Evolutionary conservation across 2,329 filamentous ascomycete genomes (phyloP), one percentile per base, ranked within the genome.

Genomic region (Beauveria sp.): DNA sequence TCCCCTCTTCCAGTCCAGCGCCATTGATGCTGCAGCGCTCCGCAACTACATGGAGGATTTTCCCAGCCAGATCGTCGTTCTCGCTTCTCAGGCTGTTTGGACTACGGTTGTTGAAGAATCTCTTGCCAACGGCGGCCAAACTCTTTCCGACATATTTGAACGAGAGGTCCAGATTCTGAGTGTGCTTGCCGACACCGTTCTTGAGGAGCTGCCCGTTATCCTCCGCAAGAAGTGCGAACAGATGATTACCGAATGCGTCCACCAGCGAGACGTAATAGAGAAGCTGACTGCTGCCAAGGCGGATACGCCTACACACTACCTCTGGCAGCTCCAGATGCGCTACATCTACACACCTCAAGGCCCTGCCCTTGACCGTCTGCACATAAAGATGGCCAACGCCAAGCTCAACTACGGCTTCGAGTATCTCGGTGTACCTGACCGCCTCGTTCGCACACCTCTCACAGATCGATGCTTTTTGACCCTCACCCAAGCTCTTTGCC

Each of bases 401-500:
- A 90, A 88, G 68, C 86, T 99, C 64, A 91, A 90, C 70, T 99
- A 99, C 72, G 95, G 95, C 53, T 99, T 98, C 69, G 95, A 99
- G 74, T 99, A 99, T 71, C 83, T 99, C 26, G 95, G 95, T 72
- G 93, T 99, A 57, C 90, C 95, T 5, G 95, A 99, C 71, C 89
- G 96, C 62, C 89, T 99, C 64, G 96, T 99, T 64, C 87, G 95
- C 67, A 99, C 95, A 18, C 96, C 96, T 59, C 85, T 99, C 64
- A 99, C 95, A 0, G 96, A 99, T 74, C 89, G 96, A 65, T 99
- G 95, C 77, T 99, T 99, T 84, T 85, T 98, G 64, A 99, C 96
- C 6, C 87, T 99, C 62, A 98, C 93, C 3, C 95, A 99, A 77
- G 95, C 93, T 12, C 82, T 99, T 53, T 96, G 91, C 72, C 95